A percentile compares a stretch with the other conserved stretches of the same genome.
These are phyloP conservation scores for Penicillium silybi DNA, from an alignment of 495 filamentous ascomycete species.

Conservation along the genomic window DNA sequence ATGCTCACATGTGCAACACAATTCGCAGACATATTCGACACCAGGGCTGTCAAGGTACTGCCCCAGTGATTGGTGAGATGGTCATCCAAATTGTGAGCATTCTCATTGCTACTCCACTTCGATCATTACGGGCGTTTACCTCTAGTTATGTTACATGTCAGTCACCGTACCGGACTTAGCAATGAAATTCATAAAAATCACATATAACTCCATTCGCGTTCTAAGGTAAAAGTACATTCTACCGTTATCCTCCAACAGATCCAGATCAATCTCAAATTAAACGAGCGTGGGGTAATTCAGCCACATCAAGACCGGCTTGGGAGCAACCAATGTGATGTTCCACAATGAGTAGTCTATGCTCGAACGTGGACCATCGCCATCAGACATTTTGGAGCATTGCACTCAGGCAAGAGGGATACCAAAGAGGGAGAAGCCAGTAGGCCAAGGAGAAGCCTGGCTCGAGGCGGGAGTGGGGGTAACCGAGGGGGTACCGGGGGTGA, in stretches of 20 bases:
- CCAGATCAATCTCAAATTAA: neutral
- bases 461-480: neutral
- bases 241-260: neutral
- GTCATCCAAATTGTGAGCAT: too few relatives aligned
- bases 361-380: neutral
- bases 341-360: neutral
- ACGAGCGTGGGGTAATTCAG: neutral
- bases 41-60: too few relatives aligned
- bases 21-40: too few relatives aligned
- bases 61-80: too few relatives aligned
- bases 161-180: too few relatives aligned
- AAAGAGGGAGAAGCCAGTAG: slow-evolving; percentile 2
- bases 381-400: too few relatives aligned
- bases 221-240: neutral
- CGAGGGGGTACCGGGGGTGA: neutral
- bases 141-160: too few relatives aligned
- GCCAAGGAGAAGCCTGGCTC: neutral
- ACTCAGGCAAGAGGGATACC: slow-evolving; percentile 7
- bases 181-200: too few relatives aligned
- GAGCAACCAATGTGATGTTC: neutral
- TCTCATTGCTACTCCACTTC: too few relatives aligned
- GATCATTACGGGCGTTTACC: too few relatives aligned
- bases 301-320: neutral
- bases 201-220: neutral
- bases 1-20: too few relatives aligned